phyloP scores from a whole-genome alignment of 345 rosid species.

The Populus ilicifolia region DNA sequence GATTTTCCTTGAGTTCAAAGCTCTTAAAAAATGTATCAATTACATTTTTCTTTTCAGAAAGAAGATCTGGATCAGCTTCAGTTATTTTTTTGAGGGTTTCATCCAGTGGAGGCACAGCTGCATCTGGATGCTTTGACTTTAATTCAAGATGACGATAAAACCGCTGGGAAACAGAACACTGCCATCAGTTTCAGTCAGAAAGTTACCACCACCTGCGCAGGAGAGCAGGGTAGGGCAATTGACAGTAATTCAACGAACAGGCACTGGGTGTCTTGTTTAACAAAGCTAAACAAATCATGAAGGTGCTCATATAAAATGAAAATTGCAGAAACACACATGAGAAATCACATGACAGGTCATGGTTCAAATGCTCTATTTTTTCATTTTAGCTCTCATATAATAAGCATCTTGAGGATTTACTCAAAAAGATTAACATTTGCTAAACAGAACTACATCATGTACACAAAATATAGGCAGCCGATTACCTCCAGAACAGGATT shows the following conservation, averaged over 20 bases:
- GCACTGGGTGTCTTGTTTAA: neutral
- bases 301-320: neutral
- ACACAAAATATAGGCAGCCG: neutral
- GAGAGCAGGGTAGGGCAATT: neutral
- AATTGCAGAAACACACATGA: no score
- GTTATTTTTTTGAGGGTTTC: slow-evolving; percentile 61
- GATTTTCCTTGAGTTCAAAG: slow-evolving; percentile 74
- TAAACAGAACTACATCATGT: neutral
- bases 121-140: slow-evolving; percentile 68
- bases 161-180: slow-evolving; percentile 45
- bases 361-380: neutral
- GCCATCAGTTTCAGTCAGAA: slow-evolving; percentile 21
- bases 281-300: neutral
- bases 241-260: neutral
- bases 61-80: slow-evolving; percentile 62
- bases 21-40: slow-evolving; percentile 43
- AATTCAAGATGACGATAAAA: slow-evolving; percentile 70
- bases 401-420: neutral
- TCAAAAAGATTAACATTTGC: neutral
- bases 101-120: slow-evolving; percentile 74
- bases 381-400: neutral
- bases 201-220: neutral
- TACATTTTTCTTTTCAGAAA: slow-evolving; percentile 43
- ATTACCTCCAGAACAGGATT: slow-evolving; percentile 83
- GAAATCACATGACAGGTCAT: neutral